Conservation (phyloP, 148 eudicot species). For the Rhododendron vialii region DNA sequence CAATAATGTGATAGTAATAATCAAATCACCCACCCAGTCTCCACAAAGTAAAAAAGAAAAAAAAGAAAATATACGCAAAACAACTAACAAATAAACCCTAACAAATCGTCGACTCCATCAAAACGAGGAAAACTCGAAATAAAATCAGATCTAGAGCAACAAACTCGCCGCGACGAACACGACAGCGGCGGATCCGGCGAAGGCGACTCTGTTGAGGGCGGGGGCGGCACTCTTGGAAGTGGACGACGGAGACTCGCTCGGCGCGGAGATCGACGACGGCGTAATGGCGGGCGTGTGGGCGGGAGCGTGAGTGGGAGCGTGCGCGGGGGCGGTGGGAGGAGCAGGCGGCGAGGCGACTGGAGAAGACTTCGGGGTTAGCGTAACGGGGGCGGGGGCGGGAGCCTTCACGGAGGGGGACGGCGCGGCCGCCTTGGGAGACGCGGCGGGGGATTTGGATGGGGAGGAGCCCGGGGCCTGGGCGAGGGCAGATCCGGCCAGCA, state of each 20-base stretch:
- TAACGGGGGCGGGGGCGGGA: slow-evolving; percentile 15
- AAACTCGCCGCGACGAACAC: slow-evolving; percentile 33
- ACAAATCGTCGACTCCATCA: not conserved
- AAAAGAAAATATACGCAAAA: not conserved
- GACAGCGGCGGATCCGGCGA: slow-evolving; percentile 39
- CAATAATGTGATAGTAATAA: not conserved
- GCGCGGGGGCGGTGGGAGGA: slow-evolving; percentile 14
- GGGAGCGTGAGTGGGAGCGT: not conserved
- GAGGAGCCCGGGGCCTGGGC: slow-evolving; percentile 49
- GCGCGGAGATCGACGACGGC: not conserved
- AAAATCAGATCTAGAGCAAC: slow-evolving; percentile 44
- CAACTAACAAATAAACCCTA: not conserved
- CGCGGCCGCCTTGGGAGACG: slow-evolving; percentile 18
- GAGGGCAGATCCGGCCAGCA: slow-evolving; percentile 35
- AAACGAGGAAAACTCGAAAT: not conserved
- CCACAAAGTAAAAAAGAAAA: not conserved
- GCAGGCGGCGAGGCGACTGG: slow-evolving; percentile 15
- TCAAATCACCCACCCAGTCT: not conserved
- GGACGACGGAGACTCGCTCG: slow-evolving; percentile 2
- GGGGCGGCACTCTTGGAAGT: slow-evolving; percentile 24
- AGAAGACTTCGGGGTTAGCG: slow-evolving; percentile 16
- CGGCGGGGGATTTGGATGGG: slow-evolving; percentile 22
- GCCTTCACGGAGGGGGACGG: slow-evolving; percentile 12
- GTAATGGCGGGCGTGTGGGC: not conserved
- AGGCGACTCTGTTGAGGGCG: slow-evolving; percentile 30